These are phyloP conservation scores for Fennellomyces sp. DNA, from an alignment of 371 early-diverging fungal genomes.

Conservation along the genomic window DNA sequence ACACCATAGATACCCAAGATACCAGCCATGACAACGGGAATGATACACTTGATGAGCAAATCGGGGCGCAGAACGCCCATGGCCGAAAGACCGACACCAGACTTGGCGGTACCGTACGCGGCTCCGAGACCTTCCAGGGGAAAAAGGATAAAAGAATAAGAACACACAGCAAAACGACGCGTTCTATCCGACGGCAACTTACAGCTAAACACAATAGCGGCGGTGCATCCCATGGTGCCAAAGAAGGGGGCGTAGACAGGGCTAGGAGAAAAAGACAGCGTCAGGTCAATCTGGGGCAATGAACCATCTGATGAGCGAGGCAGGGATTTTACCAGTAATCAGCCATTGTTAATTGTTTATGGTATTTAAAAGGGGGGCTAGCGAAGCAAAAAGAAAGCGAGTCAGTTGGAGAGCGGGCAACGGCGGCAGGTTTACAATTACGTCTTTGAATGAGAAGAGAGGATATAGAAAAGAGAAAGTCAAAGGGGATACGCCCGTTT, in stretches of 20 bases:
- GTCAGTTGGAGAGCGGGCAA: no score
- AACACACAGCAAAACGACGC: no score
- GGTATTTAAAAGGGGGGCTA: slow-evolving; percentile 1
- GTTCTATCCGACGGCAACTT: slow-evolving; percentile 45
- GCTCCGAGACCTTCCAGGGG: slow-evolving; percentile 78
- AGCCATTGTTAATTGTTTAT: slow-evolving; percentile 16
- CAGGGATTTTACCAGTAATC: slow-evolving; percentile 14
- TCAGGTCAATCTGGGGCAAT: neutral
- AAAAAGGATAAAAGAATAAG: neutral
- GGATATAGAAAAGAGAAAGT: slow-evolving; percentile 1
- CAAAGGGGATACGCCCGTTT: neutral
- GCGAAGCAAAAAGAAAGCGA: neutral
- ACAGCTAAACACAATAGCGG: slow-evolving; percentile 96
- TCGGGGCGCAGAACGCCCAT: slow-evolving; percentile 96
- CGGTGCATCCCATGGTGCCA: slow-evolving; percentile 94
- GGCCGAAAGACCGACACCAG: slow-evolving; percentile 94
- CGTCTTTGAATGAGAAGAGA: slow-evolving; percentile 1
- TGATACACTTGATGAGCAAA: slow-evolving; percentile 87
- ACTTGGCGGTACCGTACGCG: slow-evolving; percentile 98
- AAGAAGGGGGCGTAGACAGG: slow-evolving; percentile 97
- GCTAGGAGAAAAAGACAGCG: slow-evolving; percentile 42
- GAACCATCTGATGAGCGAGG: neutral
- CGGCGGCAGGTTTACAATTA: neutral
- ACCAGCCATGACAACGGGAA: slow-evolving; percentile 99
- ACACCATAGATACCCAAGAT: slow-evolving; percentile 98